Conservation (phyloP, 1,139 yeast genomes). For the Candida albicans region DNA sequence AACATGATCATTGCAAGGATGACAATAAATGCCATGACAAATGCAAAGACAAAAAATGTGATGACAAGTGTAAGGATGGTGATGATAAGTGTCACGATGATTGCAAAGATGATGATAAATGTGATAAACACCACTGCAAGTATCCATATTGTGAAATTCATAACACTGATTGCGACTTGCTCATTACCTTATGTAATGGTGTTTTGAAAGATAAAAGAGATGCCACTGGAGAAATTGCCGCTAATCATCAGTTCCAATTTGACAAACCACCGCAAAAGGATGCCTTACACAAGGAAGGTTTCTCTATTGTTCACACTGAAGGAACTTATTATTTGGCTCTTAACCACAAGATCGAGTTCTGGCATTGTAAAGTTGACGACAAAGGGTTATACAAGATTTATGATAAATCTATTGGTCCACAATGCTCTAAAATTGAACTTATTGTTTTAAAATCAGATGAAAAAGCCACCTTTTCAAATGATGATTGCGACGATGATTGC, state of each 20-base stretch:
- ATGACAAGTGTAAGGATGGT: neutral
- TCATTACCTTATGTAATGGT: conserved; percentile 49
- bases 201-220: conserved; percentile 36
- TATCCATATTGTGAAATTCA: conserved; percentile 1
- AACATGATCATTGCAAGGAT: no score
- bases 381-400: conserved; percentile 9
- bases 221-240: conserved; percentile 45
- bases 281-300: conserved; percentile 11
- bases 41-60: no score
- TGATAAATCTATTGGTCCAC: conserved; percentile 5
- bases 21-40: no score
- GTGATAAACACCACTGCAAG: neutral
- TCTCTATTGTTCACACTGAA: conserved; percentile 17
- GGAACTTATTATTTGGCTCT: conserved; percentile 23
- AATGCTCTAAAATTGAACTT: conserved; percentile 7
- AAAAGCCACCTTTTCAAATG: neutral
- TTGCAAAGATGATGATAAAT: neutral
- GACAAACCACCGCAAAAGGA: conserved; percentile 47
- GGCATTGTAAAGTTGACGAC: conserved; percentile 9
- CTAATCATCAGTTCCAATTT: conserved; percentile 48
- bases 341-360: conserved; percentile 10
- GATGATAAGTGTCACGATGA: neutral
- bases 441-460: conserved; percentile 3
- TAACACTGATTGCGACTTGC: neutral
- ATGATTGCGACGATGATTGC: neutral